Percentiles rank a stretch among this genome's conserved stretches.
These are phyloP conservation scores for Pythium dissimile DNA, from an alignment of 352 stramenopile genomes.

Conservation along the genomic window DNA sequence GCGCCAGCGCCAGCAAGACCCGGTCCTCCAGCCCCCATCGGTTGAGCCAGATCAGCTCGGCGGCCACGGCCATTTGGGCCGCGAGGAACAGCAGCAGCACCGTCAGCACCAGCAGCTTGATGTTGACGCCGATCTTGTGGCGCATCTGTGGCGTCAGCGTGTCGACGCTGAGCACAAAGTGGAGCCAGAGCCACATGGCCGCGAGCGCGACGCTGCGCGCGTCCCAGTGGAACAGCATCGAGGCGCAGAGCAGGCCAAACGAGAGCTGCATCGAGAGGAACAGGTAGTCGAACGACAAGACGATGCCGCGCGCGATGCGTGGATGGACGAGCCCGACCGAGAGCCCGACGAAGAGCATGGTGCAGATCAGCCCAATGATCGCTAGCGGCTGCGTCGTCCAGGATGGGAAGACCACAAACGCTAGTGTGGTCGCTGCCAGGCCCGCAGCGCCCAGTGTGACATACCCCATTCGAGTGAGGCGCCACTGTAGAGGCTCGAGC, in stretches of 20 bases:
- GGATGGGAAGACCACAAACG: slow-evolving; percentile 5
- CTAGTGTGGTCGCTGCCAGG: background rate
- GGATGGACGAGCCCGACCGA: slow-evolving; percentile 6
- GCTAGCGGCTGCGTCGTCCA: background rate
- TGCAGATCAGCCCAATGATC: slow-evolving; percentile 2
- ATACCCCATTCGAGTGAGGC: background rate
- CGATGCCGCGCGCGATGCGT: background rate
- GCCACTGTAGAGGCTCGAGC: background rate
- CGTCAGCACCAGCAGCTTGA: slow-evolving; percentile 1
- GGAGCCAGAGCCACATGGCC: slow-evolving; percentile 24
- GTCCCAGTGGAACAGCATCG: slow-evolving; percentile 16
- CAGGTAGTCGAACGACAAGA: slow-evolving; percentile 16
- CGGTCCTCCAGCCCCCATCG: slow-evolving; percentile 3
- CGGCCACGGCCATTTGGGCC: background rate
- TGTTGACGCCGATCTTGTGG: slow-evolving; percentile 12
- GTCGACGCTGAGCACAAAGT: slow-evolving; percentile 22
- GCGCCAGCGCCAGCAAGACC: background rate
- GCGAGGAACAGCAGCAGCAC: slow-evolving; percentile 8
- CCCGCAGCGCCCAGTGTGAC: background rate
- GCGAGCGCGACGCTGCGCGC: slow-evolving; percentile 3
- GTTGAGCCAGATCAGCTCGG: background rate
- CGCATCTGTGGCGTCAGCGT: slow-evolving; percentile 10
- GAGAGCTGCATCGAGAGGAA: slow-evolving; percentile 18
- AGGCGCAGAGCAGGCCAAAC: background rate
- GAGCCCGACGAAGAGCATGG: slow-evolving; percentile 7